Percentiles rank a stretch among this genome's conserved stretches.
Conservation (phyloP, 139 green algal species). For the Penium margaritaceum region DNA sequence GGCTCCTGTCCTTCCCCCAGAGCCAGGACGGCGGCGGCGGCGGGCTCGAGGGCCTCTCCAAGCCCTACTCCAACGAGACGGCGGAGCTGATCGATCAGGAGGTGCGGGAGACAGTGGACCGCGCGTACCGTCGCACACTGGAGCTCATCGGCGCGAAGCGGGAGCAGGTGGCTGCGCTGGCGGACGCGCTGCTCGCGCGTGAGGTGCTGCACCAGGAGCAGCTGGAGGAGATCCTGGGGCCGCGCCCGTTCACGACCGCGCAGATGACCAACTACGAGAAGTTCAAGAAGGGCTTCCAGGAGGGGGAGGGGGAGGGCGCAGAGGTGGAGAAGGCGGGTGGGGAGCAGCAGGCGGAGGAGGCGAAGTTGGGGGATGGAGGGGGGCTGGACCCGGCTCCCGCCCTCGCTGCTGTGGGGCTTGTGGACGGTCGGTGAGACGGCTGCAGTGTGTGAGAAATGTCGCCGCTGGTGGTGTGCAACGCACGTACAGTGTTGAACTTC, state of each 20-base stretch:
- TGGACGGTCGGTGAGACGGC: too few species aligned
- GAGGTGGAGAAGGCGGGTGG: slow-evolving; percentile 23
- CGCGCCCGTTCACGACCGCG: slow-evolving; percentile 69
- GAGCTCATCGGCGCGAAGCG: slow-evolving; percentile 75
- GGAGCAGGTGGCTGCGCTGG: slow-evolving; percentile 73
- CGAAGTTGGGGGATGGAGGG: neutral
- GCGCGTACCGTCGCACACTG: slow-evolving; percentile 75
- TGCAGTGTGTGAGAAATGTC: too few species aligned
- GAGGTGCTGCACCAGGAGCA: slow-evolving; percentile 81
- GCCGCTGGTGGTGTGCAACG: too few species aligned
- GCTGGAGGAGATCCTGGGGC: slow-evolving; percentile 80
- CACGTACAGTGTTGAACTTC: too few species aligned
- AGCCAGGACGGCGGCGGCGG: slow-evolving; percentile 51
- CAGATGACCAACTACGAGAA: slow-evolving; percentile 95
- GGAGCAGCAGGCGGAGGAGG: neutral
- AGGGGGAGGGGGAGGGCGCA: neutral
- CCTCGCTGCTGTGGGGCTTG: too few species aligned
- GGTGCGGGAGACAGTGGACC: slow-evolving; percentile 73
- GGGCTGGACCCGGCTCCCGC: neutral
- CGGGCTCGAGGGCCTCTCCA: slow-evolving; percentile 76
- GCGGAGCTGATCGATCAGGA: slow-evolving; percentile 90
- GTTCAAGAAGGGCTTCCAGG: slow-evolving; percentile 54
- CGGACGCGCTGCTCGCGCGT: slow-evolving; percentile 59
- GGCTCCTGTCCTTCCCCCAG: slow-evolving; percentile 86
- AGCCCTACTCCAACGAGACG: slow-evolving; percentile 91